Conservation (phyloP, 441 rosid genomes). For the Pelargonium australe region DNA sequence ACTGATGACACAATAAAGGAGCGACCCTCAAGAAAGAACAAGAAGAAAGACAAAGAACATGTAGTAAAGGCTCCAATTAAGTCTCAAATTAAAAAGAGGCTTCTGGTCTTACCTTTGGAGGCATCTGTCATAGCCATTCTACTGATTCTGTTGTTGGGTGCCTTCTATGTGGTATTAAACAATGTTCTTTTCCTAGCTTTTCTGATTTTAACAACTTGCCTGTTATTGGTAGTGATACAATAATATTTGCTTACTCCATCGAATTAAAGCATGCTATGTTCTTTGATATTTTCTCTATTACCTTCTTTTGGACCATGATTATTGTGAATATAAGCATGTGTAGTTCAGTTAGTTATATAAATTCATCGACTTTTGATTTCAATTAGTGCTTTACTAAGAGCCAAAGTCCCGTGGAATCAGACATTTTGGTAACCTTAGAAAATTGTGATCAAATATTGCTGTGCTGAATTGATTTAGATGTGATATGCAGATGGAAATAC, state of each 20-base stretch:
- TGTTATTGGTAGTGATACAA: slow-evolving; percentile 5
- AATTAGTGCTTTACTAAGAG: not conserved
- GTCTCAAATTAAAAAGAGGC: slow-evolving; percentile 53
- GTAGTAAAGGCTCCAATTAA: slow-evolving; percentile 44
- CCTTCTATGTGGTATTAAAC: slow-evolving; percentile 88
- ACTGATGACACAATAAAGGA: slow-evolving; percentile 48
- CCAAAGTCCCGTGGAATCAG: not conserved
- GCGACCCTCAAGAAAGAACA: slow-evolving; percentile 65
- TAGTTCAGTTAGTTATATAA: not conserved
- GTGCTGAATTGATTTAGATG: not conserved
- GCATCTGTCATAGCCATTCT: slow-evolving; percentile 70
- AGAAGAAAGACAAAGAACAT: slow-evolving; percentile 76
- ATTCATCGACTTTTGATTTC: not conserved
- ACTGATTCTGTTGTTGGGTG: slow-evolving; percentile 79
- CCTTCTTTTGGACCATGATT: slow-evolving; percentile 3
- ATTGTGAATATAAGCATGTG: not conserved
- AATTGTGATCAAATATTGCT: not conserved
- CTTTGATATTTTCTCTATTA: not conserved
- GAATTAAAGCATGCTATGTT: not conserved
- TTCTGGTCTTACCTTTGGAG: slow-evolving; percentile 80
- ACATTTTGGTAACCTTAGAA: not conserved
- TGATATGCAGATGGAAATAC: not conserved
- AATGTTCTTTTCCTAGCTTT: slow-evolving; percentile 11
- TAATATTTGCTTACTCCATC: not conserved
- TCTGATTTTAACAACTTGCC: slow-evolving; percentile 12